Conservation (phyloP, 805 yeast genomes). For the Kluyveromyces wickerhamii region DNA sequence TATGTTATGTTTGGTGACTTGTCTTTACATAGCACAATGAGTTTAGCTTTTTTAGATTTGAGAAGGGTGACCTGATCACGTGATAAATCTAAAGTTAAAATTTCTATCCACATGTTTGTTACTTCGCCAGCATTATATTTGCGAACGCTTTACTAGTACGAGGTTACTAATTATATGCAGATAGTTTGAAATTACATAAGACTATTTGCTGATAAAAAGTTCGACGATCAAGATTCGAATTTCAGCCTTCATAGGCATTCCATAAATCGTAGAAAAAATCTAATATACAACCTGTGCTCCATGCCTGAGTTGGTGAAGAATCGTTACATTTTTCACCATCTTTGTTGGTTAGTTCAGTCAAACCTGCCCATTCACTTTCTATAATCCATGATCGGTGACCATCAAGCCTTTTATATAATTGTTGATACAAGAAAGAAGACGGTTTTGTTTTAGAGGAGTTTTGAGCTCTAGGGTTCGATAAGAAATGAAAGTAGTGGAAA, state of each 20-base stretch:
- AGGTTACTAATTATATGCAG: no score
- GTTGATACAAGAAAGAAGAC: conserved; percentile 46
- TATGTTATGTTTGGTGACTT: no score
- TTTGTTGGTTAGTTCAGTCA: conserved; percentile 86
- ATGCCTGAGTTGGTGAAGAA: conserved; percentile 93
- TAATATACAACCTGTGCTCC: conserved; percentile 84
- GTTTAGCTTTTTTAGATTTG: no score
- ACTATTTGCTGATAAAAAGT: no score
- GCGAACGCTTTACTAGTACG: no score
- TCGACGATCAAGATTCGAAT: no score
- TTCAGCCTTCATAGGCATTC: conserved; percentile 19
- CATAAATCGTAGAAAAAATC: conserved; percentile 69
- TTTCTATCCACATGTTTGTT: no score
- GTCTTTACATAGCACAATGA: no score
- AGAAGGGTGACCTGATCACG: no score
- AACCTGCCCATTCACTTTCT: conserved; percentile 86
- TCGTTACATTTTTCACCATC: conserved; percentile 76
- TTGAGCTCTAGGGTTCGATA: conserved; percentile 31
- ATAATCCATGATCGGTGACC: conserved; percentile 64
- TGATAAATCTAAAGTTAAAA: no score
- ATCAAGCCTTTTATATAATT: conserved; percentile 50
- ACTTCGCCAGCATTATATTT: no score
- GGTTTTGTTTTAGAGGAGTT: conserved; percentile 30
- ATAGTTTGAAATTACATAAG: no score
- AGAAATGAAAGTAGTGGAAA: conserved; percentile 44